Evolutionary conservation across 1,139 yeast species (phyloP).

Genomic region (Geotrichum bryndzae): DNA sequence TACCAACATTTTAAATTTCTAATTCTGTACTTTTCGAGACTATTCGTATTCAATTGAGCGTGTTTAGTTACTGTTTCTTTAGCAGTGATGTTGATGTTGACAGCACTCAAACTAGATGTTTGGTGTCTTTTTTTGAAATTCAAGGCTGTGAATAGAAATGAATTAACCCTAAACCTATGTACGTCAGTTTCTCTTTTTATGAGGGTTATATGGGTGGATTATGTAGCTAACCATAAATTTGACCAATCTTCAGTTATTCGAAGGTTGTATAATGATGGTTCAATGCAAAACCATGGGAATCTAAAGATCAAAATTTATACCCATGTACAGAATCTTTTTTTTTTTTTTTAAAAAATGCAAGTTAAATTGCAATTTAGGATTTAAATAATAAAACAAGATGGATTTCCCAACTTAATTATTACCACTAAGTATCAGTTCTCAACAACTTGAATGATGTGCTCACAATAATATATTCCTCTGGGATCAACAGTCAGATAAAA

Average conservation of each 20-base stretch:
- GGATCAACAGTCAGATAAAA: too few species aligned
- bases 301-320: too few species aligned
- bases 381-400: too few species aligned
- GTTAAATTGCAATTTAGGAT: too few species aligned
- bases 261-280: not conserved
- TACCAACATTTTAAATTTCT: slow-evolving; percentile 53
- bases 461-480: too few species aligned
- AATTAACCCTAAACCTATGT: not conserved
- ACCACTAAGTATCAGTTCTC: too few species aligned
- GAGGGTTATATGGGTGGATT: too few species aligned
- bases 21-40: not conserved
- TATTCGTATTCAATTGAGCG: not conserved
- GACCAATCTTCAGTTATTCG: not conserved
- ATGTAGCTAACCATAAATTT: not conserved
- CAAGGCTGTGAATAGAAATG: not conserved
- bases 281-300: too few species aligned
- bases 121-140: not conserved
- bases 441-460: too few species aligned
- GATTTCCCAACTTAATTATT: too few species aligned
- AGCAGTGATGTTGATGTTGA: not conserved
- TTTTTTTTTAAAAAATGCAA: too few species aligned
- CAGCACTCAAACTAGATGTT: not conserved
- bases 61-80: not conserved
- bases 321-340: too few species aligned
- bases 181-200: not conserved